These are phyloP conservation scores for Fraxinus sp. DNA, from an alignment of 305 asterid genomes.

Conservation along the genomic window DNA sequence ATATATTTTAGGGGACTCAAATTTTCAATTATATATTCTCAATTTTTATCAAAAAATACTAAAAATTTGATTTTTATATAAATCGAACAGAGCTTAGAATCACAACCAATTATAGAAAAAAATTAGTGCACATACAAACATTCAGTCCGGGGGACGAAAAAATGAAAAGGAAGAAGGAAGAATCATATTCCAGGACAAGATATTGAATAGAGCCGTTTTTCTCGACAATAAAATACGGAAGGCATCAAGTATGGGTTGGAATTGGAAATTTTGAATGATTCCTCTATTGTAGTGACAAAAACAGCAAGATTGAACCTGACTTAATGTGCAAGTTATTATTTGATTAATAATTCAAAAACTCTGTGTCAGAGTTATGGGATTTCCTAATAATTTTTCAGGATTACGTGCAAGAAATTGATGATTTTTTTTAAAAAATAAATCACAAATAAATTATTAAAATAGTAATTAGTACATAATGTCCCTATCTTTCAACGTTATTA, in stretches of 20 bases:
- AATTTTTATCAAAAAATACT: too few species aligned
- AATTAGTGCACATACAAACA: background rate
- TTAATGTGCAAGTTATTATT: background rate
- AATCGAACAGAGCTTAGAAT: background rate
- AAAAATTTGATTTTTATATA: too few species aligned
- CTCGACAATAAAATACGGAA: background rate
- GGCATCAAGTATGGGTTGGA: conserved; percentile 15
- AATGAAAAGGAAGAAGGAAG: background rate
- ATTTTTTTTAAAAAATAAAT: background rate
- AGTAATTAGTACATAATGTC: too few species aligned
- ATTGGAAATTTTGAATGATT: conserved; percentile 17
- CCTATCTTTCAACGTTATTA: too few species aligned
- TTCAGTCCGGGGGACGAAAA: background rate
- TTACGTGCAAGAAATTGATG: background rate
- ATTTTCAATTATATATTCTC: too few species aligned
- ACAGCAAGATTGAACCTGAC: background rate
- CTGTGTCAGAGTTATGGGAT: background rate
- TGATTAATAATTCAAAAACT: background rate
- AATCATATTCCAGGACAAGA: conserved; percentile 13
- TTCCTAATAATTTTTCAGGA: background rate
- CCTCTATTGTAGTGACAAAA: conserved; percentile 28
- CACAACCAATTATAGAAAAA: background rate
- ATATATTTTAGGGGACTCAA: too few species aligned
- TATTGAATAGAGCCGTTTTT: background rate
- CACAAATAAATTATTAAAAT: too few species aligned